Evolutionary conservation across 1,139 yeast species (phyloP), one percentile per base, ranked within the genome.

Genomic region (Geotrichum bryndzae): DNA sequence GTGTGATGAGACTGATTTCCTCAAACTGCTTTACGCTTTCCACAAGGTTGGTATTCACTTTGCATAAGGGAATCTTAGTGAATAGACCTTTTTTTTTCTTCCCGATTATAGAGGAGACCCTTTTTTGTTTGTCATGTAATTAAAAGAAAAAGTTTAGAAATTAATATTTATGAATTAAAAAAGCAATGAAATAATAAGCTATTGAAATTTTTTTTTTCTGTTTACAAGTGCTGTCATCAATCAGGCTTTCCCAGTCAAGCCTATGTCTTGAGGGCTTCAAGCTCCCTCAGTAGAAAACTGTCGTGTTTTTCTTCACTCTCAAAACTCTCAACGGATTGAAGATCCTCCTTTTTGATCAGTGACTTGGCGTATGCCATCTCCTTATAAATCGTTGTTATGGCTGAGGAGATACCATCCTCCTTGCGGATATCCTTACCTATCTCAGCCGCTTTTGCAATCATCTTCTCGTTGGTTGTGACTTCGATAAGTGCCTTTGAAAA

Each of bases 41-140:
- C 97, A 95, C 76, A 95, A 92, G 76, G 97, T 90, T 58, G 98
- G 99, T 59, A 89, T 94, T 65, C 98, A 94, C 75, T 94, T 94
- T 79, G 97, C 98, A 65, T 92, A 79, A 64, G 3, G 31, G 31
- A 27, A 27, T 27, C 31, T 4, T 27, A 27, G 31, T 27, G 31
- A 27, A 27, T 27, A 27, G 6, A 27, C 3, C 31, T 27, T 27
- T 27, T 27, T 4, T 4, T 4, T 27, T 18, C 18, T 18, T 18
- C 18, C 18, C 18, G 18, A 27, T 4, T 27, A 27, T 3, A 27
- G 31, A 27, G 31, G 31, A 27, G 6, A 27, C 3, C 6, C 31
- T 27, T 27, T 27, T 27, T 35, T 35, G 15, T 35, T 35, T 35
- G 41, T 13, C 41, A 35, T 35, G 41, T 11, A 35, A 8, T 11